A percentile compares a stretch with the other conserved stretches of the same genome.
Conservation (phyloP, 2,329 filamentous ascomycete species). For the Diaporthe velutina region DNA sequence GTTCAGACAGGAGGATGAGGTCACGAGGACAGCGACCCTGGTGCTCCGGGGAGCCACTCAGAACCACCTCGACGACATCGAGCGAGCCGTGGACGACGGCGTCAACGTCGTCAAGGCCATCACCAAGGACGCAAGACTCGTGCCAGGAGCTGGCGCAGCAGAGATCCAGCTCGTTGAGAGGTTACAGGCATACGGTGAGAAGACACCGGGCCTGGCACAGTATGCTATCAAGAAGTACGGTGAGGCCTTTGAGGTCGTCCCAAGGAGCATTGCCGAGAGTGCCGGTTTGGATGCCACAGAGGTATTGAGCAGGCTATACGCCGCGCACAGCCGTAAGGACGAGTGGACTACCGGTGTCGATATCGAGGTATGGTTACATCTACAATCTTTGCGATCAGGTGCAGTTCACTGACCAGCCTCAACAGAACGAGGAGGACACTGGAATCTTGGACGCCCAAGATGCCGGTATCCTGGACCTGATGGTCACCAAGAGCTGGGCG, state of each 20-base stretch:
- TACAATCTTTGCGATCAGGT: background rate
- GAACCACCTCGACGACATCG: conserved; percentile 97
- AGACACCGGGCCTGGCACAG: conserved; percentile 91
- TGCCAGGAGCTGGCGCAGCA: conserved; percentile 93
- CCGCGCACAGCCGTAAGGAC: conserved; percentile 89
- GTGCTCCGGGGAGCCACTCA: conserved; percentile 96
- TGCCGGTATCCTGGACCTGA: conserved; percentile 90
- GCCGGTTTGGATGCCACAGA: conserved; percentile 98
- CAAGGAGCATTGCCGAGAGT: conserved; percentile 92
- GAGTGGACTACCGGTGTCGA: conserved; percentile 95
- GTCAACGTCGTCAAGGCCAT: conserved; percentile 99
- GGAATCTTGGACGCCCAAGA: conserved; percentile 89
- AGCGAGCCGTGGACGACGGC: conserved; percentile 96
- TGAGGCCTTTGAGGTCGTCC: conserved; percentile 97
- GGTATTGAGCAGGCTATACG: conserved; percentile 91
- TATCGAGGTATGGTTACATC: conserved; percentile 73
- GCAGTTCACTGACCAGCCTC: conserved; percentile 43
- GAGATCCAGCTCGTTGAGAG: conserved; percentile 95
- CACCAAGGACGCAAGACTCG: conserved; percentile 90
- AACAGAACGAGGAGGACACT: conserved; percentile 78
- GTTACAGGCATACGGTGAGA: conserved; percentile 90
- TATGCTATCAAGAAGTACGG: conserved; percentile 98
- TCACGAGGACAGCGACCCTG: conserved; percentile 92
- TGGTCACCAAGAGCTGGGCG: conserved; percentile 95
- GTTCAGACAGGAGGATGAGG: conserved; percentile 95